phyloP scores from a whole-genome alignment of 805 yeast genomes.

The Kregervanrija fluxuum region DNA sequence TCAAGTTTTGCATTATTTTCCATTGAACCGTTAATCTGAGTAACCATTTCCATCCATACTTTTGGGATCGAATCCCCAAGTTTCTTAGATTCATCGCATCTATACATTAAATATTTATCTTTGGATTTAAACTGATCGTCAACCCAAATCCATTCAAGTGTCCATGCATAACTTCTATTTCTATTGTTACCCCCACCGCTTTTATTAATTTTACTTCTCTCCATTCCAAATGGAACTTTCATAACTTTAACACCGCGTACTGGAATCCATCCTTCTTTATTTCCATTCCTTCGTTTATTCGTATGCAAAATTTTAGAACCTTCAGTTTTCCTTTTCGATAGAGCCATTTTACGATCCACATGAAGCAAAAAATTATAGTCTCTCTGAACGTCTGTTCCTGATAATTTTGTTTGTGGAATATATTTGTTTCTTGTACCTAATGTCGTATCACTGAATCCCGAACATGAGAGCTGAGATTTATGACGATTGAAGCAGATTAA shows the following conservation, averaged over 20 bases:
- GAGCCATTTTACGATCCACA: slow-evolving; percentile 52
- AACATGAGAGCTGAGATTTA: slow-evolving; percentile 53
- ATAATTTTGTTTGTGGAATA: slow-evolving; percentile 41
- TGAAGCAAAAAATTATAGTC: slow-evolving; percentile 72
- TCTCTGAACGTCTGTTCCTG: slow-evolving; percentile 53
- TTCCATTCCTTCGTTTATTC: slow-evolving; percentile 48
- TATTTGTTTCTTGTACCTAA: slow-evolving; percentile 39
- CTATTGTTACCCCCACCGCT: slow-evolving; percentile 57
- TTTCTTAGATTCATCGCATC: slow-evolving; percentile 31
- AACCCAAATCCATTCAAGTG: slow-evolving; percentile 62
- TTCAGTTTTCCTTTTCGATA: slow-evolving; percentile 33
- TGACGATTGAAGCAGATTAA: slow-evolving; percentile 66
- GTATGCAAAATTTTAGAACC: slow-evolving; percentile 9
- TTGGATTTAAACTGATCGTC: slow-evolving; percentile 12
- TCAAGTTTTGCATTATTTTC: slow-evolving; percentile 5
- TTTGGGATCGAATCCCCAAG: slow-evolving; percentile 36
- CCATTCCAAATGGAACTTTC: slow-evolving; percentile 68
- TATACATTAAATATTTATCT: slow-evolving; percentile 27
- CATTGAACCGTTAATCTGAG: neutral
- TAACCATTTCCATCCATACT: slow-evolving; percentile 5
- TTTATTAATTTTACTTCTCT: slow-evolving; percentile 47
- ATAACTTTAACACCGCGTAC: slow-evolving; percentile 59
- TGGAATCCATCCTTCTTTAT: slow-evolving; percentile 35
- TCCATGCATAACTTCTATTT: slow-evolving; percentile 62
- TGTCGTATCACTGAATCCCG: slow-evolving; percentile 49